Evolutionary conservation across 257 asterid species (phyloP), one percentile per base, ranked within the genome.

Genomic region (Fraxinus cuspidata): DNA sequence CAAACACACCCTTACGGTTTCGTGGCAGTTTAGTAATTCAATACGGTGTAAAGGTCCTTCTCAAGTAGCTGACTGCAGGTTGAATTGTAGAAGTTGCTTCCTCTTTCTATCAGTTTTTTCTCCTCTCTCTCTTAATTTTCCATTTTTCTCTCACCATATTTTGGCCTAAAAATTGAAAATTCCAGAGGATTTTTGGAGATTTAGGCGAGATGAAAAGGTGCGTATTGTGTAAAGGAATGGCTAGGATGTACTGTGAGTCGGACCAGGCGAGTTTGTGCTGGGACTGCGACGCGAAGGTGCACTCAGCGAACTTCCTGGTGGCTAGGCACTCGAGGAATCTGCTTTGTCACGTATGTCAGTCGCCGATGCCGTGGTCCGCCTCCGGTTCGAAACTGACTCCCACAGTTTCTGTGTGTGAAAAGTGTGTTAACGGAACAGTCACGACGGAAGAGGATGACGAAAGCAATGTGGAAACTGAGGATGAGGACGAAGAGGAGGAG

Each of bases 261-360:
- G 98, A 94, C 78, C 87, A 81, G 80, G 97, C 97, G 21, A 80
- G 81, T 65, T 81, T 94, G 37, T 94, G 98, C 76, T 89, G 95
- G 95, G 82, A 78, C 79, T 94, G 98, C 87, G 98, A 94, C 82
- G 87, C 86, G n/a, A 81, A 72, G 75, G 98, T 94, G 40, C 98
- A 94, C 87, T 81, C 92, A 6, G 98, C 96, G 5, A 94, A 92
- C 74, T 92, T 92, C 74, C 86, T 94, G 11, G 97, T 91, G 6
- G 92, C 95, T 53, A 87, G 93, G 71, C 98, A 94, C 79, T 85
- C 89, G 4, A 87, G 98, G 76, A 82, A 79, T 70, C 88, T 93
- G 23, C 94, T 93, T 37, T 93, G 97, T 89, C 86, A 77, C 47
- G 83, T 77, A 3, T 93, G 98, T 80, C 91, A 84, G 49, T 81